phyloP scores from a whole-genome alignment of 2,329 filamentous ascomycete species.

The Truncatella angustata region DNA sequence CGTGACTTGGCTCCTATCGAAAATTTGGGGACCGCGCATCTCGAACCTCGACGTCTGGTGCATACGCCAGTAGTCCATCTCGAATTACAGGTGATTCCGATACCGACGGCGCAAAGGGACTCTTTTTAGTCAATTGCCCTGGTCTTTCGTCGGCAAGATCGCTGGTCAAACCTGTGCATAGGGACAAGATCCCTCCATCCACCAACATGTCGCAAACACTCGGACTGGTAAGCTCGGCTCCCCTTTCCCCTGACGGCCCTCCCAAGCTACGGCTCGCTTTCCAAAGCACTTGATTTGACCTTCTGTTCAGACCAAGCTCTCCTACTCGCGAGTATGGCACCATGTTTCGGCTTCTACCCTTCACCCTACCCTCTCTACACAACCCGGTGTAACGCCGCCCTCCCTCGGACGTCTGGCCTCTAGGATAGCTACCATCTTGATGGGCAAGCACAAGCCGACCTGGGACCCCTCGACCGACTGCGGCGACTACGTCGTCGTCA shows the following conservation, averaged over 20 bases:
- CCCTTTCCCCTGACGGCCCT: slow-evolving; percentile 2
- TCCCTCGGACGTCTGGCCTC: slow-evolving; percentile 88
- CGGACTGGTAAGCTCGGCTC: slow-evolving; percentile 67
- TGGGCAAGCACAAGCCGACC: slow-evolving; percentile 99
- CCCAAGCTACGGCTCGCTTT: background rate
- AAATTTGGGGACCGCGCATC: slow-evolving; percentile 7
- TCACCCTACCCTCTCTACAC: slow-evolving; percentile 60
- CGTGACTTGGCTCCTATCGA: slow-evolving; percentile 3
- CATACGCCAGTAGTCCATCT: background rate
- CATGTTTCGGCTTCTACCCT: slow-evolving; percentile 69
- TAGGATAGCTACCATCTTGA: slow-evolving; percentile 80
- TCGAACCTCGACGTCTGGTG: background rate
- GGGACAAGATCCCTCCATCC: slow-evolving; percentile 22
- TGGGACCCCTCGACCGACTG: slow-evolving; percentile 97
- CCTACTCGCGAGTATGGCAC: slow-evolving; percentile 97
- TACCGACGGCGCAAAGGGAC: background rate
- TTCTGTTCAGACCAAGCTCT: slow-evolving; percentile 74
- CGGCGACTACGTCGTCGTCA: slow-evolving; percentile 97
- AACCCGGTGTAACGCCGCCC: slow-evolving; percentile 60
- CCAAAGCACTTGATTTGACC: background rate
- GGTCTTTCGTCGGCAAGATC: background rate
- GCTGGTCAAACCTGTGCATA: background rate
- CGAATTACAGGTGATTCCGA: background rate
- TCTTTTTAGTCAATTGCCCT: background rate
- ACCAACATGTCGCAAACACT: slow-evolving; percentile 74